These are phyloP conservation scores for Sporothrix protearum DNA, from an alignment of 2,329 filamentous ascomycete species.

Conservation along the genomic window DNA sequence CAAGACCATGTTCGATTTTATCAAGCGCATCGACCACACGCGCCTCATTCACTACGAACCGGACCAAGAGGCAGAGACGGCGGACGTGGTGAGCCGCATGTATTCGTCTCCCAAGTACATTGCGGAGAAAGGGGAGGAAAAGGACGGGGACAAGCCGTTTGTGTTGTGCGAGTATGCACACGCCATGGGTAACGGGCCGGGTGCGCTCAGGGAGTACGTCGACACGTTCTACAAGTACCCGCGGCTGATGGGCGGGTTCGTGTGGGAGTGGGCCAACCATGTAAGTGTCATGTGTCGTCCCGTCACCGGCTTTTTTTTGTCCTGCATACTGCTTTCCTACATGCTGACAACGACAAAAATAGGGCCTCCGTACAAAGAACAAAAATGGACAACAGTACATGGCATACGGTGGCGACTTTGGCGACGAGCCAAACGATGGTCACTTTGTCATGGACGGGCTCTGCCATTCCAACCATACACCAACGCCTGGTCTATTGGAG, in stretches of 20 bases:
- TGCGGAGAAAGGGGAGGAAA: constrained; percentile 34
- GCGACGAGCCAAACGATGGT: constrained; percentile 53
- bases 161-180: background rate
- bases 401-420: constrained; percentile 55
- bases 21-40: constrained; percentile 24
- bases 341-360: no score
- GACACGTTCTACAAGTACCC: no score
- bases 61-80: no score
- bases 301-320: no score
- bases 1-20: no score
- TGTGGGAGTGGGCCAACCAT: background rate
- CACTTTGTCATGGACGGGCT: constrained; percentile 55
- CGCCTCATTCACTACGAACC: no score
- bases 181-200: background rate
- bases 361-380: constrained; percentile 43
- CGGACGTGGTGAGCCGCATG: no score
- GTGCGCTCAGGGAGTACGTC: background rate
- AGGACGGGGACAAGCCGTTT: no score
- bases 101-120: constrained; percentile 33
- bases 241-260: no score
- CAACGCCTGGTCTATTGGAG: constrained; percentile 51
- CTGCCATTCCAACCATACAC: constrained; percentile 46
- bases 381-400: constrained; percentile 45
- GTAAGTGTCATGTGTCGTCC: no score
- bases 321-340: no score